phyloP scores from a whole-genome alignment of 2,329 filamentous ascomycete species.

The Alternaria angustiovoidea region DNA sequence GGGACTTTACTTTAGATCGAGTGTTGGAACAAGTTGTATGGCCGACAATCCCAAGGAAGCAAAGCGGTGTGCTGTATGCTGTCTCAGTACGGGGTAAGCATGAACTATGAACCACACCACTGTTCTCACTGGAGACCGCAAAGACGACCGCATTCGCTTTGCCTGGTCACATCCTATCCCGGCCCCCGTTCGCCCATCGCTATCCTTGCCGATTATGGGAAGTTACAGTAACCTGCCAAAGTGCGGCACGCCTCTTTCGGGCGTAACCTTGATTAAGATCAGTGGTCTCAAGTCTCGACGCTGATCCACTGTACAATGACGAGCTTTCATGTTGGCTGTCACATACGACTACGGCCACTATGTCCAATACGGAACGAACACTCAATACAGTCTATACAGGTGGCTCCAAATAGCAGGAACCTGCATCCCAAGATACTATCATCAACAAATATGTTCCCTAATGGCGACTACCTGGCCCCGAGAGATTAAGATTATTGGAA shows the following conservation, averaged over 20 bases:
- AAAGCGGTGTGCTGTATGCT: not conserved
- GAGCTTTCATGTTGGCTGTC: not conserved
- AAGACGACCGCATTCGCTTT: not conserved
- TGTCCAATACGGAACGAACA: not conserved
- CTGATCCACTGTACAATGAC: conserved; percentile 1
- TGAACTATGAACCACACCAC: conserved; percentile 1
- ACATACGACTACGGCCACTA: not conserved
- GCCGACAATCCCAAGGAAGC: not conserved
- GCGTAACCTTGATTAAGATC: conserved; percentile 1
- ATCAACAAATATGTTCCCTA: not conserved
- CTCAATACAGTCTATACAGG: not conserved
- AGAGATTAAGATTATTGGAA: not conserved
- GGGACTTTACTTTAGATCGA: too few relatives aligned
- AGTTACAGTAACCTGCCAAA: not conserved
- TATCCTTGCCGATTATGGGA: not conserved
- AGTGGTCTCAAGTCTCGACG: not conserved
- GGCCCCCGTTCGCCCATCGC: not conserved
- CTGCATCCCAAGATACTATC: not conserved
- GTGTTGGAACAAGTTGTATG: not conserved
- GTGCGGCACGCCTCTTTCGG: conserved; percentile 1
- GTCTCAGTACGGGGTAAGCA: not conserved
- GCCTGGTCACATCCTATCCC: not conserved
- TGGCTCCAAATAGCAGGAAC: not conserved
- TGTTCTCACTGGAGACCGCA: not conserved
- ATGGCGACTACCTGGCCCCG: not conserved